Percentiles rank a stretch among this genome's conserved stretches.
Conservation (phyloP, 2,329 filamentous ascomycete species). For the Ophiognomonia clavigignenti-juglandacearum region DNA sequence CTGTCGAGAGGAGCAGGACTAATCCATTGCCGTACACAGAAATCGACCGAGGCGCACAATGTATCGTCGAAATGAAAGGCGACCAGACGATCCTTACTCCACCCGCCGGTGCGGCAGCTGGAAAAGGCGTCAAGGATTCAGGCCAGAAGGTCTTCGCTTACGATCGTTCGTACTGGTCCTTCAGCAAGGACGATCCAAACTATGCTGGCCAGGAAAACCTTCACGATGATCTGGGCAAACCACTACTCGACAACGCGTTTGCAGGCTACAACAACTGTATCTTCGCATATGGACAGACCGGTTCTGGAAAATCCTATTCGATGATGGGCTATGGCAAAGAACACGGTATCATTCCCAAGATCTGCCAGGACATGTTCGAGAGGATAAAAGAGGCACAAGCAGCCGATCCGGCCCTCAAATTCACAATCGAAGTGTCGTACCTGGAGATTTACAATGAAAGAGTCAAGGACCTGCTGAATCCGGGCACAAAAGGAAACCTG, state of each 20-base stretch:
- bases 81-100: conserved; percentile 82
- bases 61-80: conserved; percentile 94
- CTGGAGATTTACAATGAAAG: conserved; percentile 99
- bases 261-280: conserved; percentile 99
- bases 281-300: conserved; percentile 97
- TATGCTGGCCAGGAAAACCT: conserved; percentile 90
- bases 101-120: conserved; percentile 57
- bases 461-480: conserved; percentile 92
- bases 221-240: conserved; percentile 81
- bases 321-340: conserved; percentile 99
- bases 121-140: conserved; percentile 65
- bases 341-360: conserved; percentile 90
- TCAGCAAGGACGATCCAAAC: conserved; percentile 72
- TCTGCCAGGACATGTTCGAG: conserved; percentile 97
- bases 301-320: conserved; percentile 97
- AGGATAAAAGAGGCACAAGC: conserved; percentile 67
- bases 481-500: conserved; percentile 89
- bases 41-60: conserved; percentile 87
- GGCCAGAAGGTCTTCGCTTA: conserved; percentile 87
- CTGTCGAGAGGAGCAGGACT: neutral
- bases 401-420: conserved; percentile 68
- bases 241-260: conserved; percentile 95
- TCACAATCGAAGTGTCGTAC: conserved; percentile 96
- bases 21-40: conserved; percentile 45
- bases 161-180: conserved; percentile 98